Base-by-base conservation (phyloP, 768 basidiomycete species). In the Boletus pseudo-olivaceus region DNA sequence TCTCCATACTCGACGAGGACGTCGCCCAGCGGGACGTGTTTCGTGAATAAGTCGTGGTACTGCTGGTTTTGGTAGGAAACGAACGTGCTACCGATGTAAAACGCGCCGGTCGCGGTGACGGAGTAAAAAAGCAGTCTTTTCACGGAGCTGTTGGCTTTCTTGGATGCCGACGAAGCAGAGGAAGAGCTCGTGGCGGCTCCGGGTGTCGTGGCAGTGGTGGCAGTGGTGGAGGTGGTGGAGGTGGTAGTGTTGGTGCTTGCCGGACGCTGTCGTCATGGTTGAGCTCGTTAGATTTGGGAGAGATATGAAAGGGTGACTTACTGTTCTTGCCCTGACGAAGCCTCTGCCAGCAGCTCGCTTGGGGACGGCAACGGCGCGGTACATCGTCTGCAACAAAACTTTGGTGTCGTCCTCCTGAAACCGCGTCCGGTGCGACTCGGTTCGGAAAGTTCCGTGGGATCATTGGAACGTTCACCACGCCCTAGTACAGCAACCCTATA, bases 21-120 rank as follows among this genome's bases (percentile, higher is more conserved):
- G 57, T 87, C 81, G 29, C 85, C 93, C 37, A 90, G 77, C 2
- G 95, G 95, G 50, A 94, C 83, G 40, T 81, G 77, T 62, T 86
- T 82, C 52, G 84, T 79, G 77, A 97, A 97, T 67, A 96, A 79
- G 60, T 95, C 88, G 66, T 89, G 85, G 76, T 95, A 97, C 2
- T 76, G 69, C 60, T 85, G 87, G 70, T 82, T 85, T 63, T 87
- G 81, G 75, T 88, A 87, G 20, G 91, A 83, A 54, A 84, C 73
- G 70, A 90, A 88, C 9, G 87, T 82, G 71, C 92, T 92, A 47
- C 86, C 83, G 54, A 85, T 74, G 77, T 94, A 96, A 76, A 93
- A 93, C 17, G 85, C 83, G 45, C 86, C 82, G 17, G 83, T 82
- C 20, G 83, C 77, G 10, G 82, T 78, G 40, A 86, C 72, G 15